Base-by-base conservation (phyloP, 345 rosid species). In the Ceriops zippeliana region DNA sequence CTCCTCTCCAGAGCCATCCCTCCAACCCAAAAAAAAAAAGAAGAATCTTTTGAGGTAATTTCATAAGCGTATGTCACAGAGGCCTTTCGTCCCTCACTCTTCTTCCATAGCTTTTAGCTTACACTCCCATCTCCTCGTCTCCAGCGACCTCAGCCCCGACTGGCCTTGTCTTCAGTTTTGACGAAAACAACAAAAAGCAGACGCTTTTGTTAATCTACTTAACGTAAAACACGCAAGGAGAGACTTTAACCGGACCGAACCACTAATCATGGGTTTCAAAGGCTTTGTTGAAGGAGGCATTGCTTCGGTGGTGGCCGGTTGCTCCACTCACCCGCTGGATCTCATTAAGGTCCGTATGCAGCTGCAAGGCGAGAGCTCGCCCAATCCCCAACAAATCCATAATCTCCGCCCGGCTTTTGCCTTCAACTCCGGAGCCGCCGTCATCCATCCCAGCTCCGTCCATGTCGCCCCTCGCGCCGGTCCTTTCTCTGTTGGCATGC, bases 341-440 rank as follows among this genome's bases (percentile, higher is more conserved):
- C 90, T 90, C 38, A 83, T 90, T 75, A 90, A 90, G 76, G 96
- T 90, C 60, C 87, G 93, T 10, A 84, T 90, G 84, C 96, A 90
- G 69, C 89, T 90, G 26, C 96, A 90, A 62, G 96, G 96, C 21
- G 96, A 90, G 73, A 80, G 26, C 22, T 78, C 70, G 30, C 66
- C 74, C 21, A 60, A 15, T 61, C 76, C 73, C 5, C 75, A 46
- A 32, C 76, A 69, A 28, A 6, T 47, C 13, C 82, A 67, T 11
- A 24, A 62, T 8, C 83, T 77, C 54, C 89, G 89, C 52, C 88
- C 92, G 6, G 79, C 90, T 76, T 73, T 85, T 5, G 81, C 86
- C 51, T 84, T 83, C 73, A 78, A 83, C 66, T 73, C 90, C 66
- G 70, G 79, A 68, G 61, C 80, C 61, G 27, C 72, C 59, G 57